Evolutionary conservation across 495 filamentous ascomycete species (phyloP).

Genomic region (Staphylotrichum longicolle): DNA sequence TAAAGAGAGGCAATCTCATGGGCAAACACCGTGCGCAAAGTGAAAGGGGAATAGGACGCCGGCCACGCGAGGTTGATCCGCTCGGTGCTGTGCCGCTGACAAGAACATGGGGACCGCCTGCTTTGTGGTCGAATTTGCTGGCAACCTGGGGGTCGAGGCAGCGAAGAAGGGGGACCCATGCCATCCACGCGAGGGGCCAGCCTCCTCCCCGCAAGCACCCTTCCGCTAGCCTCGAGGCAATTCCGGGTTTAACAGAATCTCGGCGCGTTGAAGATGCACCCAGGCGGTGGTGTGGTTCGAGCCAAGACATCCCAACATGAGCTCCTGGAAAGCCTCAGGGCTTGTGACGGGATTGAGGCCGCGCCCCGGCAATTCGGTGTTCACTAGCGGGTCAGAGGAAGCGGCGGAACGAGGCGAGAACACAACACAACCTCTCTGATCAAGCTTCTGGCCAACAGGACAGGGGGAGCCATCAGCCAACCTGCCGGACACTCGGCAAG

Average conservation of each 20-base stretch:
- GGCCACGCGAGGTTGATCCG: no score
- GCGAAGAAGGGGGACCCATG: background rate
- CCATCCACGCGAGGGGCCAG: background rate
- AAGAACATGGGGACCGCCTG: no score
- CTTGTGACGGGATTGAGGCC: background rate
- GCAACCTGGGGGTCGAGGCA: no score
- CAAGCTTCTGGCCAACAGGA: background rate
- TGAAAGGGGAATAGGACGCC: no score
- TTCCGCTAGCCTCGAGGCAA: background rate
- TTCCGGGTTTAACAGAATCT: conserved; percentile 15
- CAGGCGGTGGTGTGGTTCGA: conserved; percentile 6
- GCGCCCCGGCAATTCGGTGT: background rate
- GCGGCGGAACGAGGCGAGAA: background rate
- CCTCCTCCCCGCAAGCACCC: background rate
- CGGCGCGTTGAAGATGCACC: conserved; percentile 16
- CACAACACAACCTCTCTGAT: background rate
- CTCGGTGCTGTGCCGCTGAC: no score
- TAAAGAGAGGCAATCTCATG: no score
- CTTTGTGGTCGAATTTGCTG: no score
- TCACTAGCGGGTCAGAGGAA: background rate
- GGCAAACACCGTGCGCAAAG: no score
- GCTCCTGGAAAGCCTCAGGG: background rate
- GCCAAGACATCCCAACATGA: conserved; percentile 7
- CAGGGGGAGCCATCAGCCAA: background rate
- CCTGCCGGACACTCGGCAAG: conserved; percentile 10